Base-by-base conservation (phyloP, 2,329 filamentous ascomycete species). In the Aspergillus oerlinghausenensis region DNA sequence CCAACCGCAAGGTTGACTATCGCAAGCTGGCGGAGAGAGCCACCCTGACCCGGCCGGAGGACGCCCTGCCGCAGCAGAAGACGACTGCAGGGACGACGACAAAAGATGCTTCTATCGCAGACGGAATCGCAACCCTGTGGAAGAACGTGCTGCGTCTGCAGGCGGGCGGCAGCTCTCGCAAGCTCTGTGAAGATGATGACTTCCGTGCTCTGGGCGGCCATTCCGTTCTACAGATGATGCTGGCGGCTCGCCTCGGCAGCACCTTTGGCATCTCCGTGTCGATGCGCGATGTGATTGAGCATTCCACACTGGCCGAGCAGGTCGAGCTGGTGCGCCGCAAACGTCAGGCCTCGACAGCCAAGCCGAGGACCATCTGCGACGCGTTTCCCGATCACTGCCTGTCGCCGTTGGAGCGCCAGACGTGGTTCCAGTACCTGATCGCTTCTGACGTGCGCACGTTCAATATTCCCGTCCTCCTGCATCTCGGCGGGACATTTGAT, bases 151-250 rank as follows among this genome's bases (percentile, higher is more conserved):
- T 43, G 40, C 40, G 40, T 21, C 40, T 43, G 8, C n/a, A 43
- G n/a, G 40, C 8, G 8, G 8, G 40, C n/a, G n/a, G 4, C n/a
- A 5, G 8, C 7, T 5, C 19, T 19, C 40, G 19, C n/a, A 17
- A 17, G 8, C 40, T 43, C 40, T 17, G 32, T 17, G 32, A 35
- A 3, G 11, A 35, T 10, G 51, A 52, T 45, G 38, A 45, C 7
- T 52, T 52, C 10, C 25, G 25, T 7, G 11, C 45, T 7, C 51
- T 45, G 7, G 51, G 51, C 9, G 51, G 51, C 19, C 38, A 52
- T 32, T 52, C 51, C 14, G 26, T 52, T n/a, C 51, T 52, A 10
- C 51, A 52, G 40, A 40, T 52, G 26, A 43, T 43, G 17, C 40
- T 52, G 23, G 51, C 51, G 21, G 51, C 51, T 45, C 51, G 51